Evolutionary conservation across 192 early-diverging fungal species (phyloP), one percentile per base, ranked within the genome.

Genomic region (Linderina pennispora): DNA sequence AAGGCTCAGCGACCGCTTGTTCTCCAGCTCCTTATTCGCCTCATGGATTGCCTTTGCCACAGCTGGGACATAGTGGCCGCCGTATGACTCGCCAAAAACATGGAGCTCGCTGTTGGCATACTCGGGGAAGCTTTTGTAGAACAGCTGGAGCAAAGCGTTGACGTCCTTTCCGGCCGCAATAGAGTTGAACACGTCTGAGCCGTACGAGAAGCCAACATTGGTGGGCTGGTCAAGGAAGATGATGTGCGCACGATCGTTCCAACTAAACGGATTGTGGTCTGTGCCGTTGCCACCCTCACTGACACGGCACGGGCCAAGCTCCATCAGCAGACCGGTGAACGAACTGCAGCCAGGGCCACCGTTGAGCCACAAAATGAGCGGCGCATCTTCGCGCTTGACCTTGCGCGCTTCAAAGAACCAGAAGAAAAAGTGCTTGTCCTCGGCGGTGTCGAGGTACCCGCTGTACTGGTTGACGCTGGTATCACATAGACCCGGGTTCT

Each of bases 341-440:
- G 83, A 91, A 35, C 78, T 80, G 65, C 88, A 89, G 24, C 89
- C 89, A 11, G 88, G 88, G 6, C 88, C 88, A 18, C 88, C 88
- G 36, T 90, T 90, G 19, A 88, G 58, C 77, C 83, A 86, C 35
- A 89, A 44, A 10, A 83, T 58, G 7, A 83, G 50, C 5, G 93
- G 93, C 44, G 91, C 87, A 31, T 35, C 31, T 34, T 56, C 28
- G 28, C 28, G 40, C 21, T 85, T 83, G 37, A 78, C 63, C 45
- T 74, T 71, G 42, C 89, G 86, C 14, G 86, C 85, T 59, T 93
- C 92, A 62, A 98, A 96, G 75, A 98, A 94, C 86, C 88, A 92
- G 65, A 87, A 92, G 71, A 88, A 91, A 53, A 89, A 85, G 56
- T 92, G 85, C 51, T 82, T 80, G 40, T 81, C 75, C 1, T 24